These are phyloP conservation scores for Phytophthora rubi DNA, from an alignment of 352 stramenopile genomes.

Conservation along the genomic window DNA sequence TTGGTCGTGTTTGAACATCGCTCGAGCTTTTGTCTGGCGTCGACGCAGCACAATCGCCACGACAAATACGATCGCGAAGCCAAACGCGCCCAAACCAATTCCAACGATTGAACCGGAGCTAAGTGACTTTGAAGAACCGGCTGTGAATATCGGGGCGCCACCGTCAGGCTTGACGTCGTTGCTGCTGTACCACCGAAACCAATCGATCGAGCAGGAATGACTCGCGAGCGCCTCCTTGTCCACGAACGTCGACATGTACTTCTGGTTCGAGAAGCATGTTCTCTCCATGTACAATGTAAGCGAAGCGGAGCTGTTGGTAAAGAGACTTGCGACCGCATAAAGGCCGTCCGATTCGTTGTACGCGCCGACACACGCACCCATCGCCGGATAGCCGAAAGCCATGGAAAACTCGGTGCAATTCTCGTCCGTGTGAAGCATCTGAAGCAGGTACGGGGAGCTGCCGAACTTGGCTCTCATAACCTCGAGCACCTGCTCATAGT, in stretches of 20 bases:
- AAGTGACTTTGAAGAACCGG: background rate
- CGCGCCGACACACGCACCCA: constrained; percentile 27
- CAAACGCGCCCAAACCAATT: constrained; percentile 20
- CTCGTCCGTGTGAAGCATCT: constrained; percentile 23
- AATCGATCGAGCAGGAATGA: constrained; percentile 29
- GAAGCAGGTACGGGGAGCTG: constrained; percentile 32
- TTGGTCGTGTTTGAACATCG: constrained; percentile 16
- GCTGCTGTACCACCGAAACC: constrained; percentile 33
- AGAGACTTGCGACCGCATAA: constrained; percentile 21
- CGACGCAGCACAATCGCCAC: constrained; percentile 10
- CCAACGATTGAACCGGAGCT: constrained; percentile 28
- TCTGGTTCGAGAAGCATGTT: constrained; percentile 22
- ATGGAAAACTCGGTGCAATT: constrained; percentile 32
- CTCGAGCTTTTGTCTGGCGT: constrained; percentile 14
- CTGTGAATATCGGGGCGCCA: background rate
- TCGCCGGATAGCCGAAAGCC: constrained; percentile 26
- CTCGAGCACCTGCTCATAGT: constrained; percentile 16
- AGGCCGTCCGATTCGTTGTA: constrained; percentile 35
- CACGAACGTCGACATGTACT: constrained; percentile 28
- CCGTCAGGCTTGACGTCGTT: constrained; percentile 24
- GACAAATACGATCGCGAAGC: constrained; percentile 19
- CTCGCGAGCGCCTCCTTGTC: constrained; percentile 11
- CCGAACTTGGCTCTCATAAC: constrained; percentile 31
- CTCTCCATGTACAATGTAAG: constrained; percentile 21
- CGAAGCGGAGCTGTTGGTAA: constrained; percentile 23